Conservation (phyloP, 495 filamentous ascomycete genomes). For the Sabuloglossum arenarium region DNA sequence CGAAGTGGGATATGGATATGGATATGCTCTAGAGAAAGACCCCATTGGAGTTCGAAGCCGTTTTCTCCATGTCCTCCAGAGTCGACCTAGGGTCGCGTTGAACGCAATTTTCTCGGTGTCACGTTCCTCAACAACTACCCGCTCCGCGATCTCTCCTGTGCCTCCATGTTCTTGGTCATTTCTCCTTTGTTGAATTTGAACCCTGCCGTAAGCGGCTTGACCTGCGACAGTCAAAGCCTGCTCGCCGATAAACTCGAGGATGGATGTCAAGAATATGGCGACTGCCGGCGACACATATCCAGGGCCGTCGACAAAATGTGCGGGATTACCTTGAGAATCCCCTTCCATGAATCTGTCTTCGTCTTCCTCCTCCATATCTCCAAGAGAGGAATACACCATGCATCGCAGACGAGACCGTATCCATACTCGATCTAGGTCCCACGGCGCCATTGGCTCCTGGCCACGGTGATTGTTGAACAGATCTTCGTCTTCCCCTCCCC, state of each 20-base stretch:
- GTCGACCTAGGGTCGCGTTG: slow-evolving; percentile 62
- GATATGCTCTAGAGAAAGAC: slow-evolving; percentile 14
- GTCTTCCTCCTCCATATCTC: slow-evolving; percentile 94
- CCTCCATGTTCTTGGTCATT: slow-evolving; percentile 18
- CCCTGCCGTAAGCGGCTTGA: slow-evolving; percentile 61
- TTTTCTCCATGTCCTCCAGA: slow-evolving; percentile 95
- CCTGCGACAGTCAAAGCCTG: slow-evolving; percentile 74
- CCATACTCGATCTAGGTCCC: slow-evolving; percentile 78
- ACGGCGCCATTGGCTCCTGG: slow-evolving; percentile 33
- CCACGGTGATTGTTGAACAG: slow-evolving; percentile 30
- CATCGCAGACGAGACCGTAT: slow-evolving; percentile 77
- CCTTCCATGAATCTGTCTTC: slow-evolving; percentile 68
- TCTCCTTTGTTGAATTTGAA: slow-evolving; percentile 30
- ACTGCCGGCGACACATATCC: slow-evolving; percentile 77
- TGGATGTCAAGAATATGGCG: slow-evolving; percentile 86
- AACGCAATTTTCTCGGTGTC: slow-evolving; percentile 90
- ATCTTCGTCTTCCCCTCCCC: slow-evolving; percentile 49
- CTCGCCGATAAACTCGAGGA: slow-evolving; percentile 87
- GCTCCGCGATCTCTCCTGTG: slow-evolving; percentile 25
- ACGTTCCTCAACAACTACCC: slow-evolving; percentile 63
- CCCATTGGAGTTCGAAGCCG: slow-evolving; percentile 28
- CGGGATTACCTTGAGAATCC: slow-evolving; percentile 18
- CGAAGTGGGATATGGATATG: slow-evolving; percentile 6
- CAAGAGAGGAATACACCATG: slow-evolving; percentile 94
- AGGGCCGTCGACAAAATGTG: slow-evolving; percentile 28